Conservation (phyloP, 805 yeast species). For the Metschnikowia kofuensis region DNA sequence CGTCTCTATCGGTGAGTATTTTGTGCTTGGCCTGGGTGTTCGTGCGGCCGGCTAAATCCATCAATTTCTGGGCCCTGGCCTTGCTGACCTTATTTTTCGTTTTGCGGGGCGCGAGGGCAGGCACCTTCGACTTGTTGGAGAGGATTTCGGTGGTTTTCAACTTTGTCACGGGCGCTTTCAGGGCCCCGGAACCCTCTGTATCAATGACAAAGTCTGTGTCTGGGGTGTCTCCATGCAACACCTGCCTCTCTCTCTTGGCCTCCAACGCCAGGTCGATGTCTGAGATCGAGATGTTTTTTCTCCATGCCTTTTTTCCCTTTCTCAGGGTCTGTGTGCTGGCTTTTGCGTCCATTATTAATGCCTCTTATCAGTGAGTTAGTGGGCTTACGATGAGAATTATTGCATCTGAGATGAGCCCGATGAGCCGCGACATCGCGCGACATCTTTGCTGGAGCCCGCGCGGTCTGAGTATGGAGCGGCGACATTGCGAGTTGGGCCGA, state of each 20-base stretch:
- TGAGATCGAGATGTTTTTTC: conserved; percentile 83
- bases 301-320: conserved; percentile 91
- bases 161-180: conserved; percentile 31
- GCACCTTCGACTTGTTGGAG: conserved; percentile 68
- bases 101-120: conserved; percentile 50
- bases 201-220: conserved; percentile 59
- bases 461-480: too few species aligned
- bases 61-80: conserved; percentile 59
- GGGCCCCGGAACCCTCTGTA: conserved; percentile 37
- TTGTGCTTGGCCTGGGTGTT: conserved; percentile 50
- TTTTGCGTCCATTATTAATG: conserved; percentile 11
- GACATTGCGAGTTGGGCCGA: too few species aligned
- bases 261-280: conserved; percentile 75
- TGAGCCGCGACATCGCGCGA: not conserved
- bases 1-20: conserved; percentile 61
- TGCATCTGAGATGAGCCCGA: conserved; percentile 7
- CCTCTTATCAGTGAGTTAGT: not conserved
- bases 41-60: conserved; percentile 75
- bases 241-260: conserved; percentile 59
- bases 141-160: conserved; percentile 69
- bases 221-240: conserved; percentile 48
- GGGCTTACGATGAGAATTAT: conserved; percentile 1
- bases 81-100: conserved; percentile 59
- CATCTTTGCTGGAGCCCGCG: too few species aligned
- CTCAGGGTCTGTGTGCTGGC: conserved; percentile 71